These are phyloP conservation scores for Xylaria nigripes DNA, from an alignment of 495 filamentous ascomycete genomes.

Conservation along the genomic window DNA sequence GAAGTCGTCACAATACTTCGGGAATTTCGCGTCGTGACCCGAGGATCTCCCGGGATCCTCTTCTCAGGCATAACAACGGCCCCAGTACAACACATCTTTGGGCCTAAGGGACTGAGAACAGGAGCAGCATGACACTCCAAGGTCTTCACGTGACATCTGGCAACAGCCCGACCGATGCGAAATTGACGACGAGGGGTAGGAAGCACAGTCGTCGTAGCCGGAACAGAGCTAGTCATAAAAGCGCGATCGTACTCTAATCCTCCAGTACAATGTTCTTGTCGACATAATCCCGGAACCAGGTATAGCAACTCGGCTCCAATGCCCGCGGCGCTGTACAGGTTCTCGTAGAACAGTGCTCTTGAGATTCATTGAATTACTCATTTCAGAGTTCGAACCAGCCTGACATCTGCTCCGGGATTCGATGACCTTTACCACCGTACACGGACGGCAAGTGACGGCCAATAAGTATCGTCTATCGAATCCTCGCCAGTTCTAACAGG, in stretches of 20 bases:
- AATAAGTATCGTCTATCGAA: slow-evolving; percentile 43
- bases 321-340: no score
- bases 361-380: no score
- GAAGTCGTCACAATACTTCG: no score
- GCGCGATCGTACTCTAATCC: background rate
- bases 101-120: background rate
- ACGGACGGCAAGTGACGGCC: slow-evolving; percentile 54
- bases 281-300: no score
- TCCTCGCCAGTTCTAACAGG: slow-evolving; percentile 37
- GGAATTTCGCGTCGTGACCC: no score
- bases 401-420: slow-evolving; percentile 26
- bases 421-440: slow-evolving; percentile 52
- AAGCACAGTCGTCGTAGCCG: slow-evolving; percentile 1
- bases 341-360: no score
- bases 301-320: no score
- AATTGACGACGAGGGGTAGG: background rate
- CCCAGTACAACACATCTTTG: no score
- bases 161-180: background rate
- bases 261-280: no score
- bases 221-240: background rate
- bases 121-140: background rate
- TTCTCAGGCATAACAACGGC: no score
- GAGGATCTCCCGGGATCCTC: no score
- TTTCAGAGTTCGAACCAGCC: slow-evolving; percentile 64
- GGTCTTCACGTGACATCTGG: slow-evolving; percentile 6